Conservation (phyloP, 148 eudicot species). For the Rhododendron mucronatum region DNA sequence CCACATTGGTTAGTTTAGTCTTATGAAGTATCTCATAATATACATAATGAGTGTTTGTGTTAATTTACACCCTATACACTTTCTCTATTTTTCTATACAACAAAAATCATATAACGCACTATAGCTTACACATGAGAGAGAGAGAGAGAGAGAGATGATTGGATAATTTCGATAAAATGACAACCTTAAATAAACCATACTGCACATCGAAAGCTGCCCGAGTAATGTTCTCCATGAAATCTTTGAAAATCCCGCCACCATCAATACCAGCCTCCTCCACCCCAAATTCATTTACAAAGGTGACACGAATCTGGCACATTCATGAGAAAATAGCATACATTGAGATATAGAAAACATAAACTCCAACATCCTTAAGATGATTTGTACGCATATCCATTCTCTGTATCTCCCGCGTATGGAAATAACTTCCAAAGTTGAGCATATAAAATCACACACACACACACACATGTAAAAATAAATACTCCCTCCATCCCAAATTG, state of each 20-base stretch:
- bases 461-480: not conserved
- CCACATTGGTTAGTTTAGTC: too few species aligned
- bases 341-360: not conserved
- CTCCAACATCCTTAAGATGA: not conserved
- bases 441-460: not conserved
- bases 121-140: not conserved
- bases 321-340: not conserved
- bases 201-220: conserved; percentile 93
- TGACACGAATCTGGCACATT: conserved; percentile 66
- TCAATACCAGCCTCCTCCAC: conserved; percentile 99
- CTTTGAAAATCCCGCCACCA: conserved; percentile 98
- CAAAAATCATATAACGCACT: not conserved
- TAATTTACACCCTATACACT: too few species aligned
- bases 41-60: too few species aligned
- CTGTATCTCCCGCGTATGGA: not conserved
- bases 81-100: not conserved
- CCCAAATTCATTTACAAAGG: conserved; percentile 91
- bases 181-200: conserved; percentile 96
- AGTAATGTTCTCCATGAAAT: conserved; percentile 96
- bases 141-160: not conserved
- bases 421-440: conserved; percentile 1
- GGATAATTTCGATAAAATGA: conserved; percentile 5
- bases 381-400: not conserved
- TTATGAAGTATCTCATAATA: too few species aligned
- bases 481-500: too few species aligned